Base-by-base conservation (phyloP, 352 stramenopile genomes). In the Phytophthora litchii region DNA sequence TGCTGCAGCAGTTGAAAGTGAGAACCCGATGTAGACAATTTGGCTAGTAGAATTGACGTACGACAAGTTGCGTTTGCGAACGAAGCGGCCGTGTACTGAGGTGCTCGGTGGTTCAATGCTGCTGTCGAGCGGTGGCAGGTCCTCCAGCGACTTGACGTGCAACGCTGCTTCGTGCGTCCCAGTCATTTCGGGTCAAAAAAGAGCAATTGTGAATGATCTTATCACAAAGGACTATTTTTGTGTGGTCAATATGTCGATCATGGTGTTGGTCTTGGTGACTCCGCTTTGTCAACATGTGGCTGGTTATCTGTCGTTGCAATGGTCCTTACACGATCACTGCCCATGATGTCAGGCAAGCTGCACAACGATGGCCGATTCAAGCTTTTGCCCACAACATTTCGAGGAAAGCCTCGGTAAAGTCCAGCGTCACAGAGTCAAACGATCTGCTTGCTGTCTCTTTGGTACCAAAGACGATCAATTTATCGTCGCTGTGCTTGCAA, bases 1-100 rank as follows among this genome's bases (percentile, higher is more conserved):
- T 95, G 32, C 86, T 95, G 54, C 12, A 73, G 14, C 31, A 40
- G 20, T 17, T 41, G 41, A 57, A 37, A 16, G 32, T 42, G 21
- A 48, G 36, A 38, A 44, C 12, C 16, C 13, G 35, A 27, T 36
- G 21, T 5, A 37, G 17, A 5, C 1, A 17, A 51, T 29, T n/a
- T 4, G 31, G 13, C 36, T 9, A 11, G 42, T 17, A 5, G 13
- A 19, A 34, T 10, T 21, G 11, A 74, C 80, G 49, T 75, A 93
- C 83, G 86, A 95, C 53, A 95, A 86, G 40, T 88, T 88, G 54
- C 86, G 83, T 36, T 91, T 93, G 53, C 83, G 84, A 11, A 93
- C 56, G 27, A 92, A 87, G 34, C 76, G 82, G 4, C 86, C 86
- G n/a, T 70, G 65, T 17, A 94, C 74, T 4, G 38, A 63, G 21